Evolutionary conservation across 2,329 filamentous ascomycete genomes (phyloP), one percentile per base, ranked within the genome.

Genomic region (Cercospora berteroae): DNA sequence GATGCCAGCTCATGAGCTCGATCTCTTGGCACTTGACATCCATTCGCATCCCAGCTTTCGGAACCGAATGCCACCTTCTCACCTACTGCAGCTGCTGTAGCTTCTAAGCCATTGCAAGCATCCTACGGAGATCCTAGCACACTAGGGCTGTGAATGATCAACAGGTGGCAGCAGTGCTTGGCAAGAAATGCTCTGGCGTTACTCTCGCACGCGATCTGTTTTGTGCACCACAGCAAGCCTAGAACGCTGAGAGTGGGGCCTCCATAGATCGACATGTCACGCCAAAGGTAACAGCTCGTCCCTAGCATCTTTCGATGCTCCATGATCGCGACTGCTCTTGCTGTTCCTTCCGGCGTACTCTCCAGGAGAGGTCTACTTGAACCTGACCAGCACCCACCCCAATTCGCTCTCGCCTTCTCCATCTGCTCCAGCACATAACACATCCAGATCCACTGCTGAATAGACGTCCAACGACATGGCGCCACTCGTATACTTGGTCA

Each of bases 401-500:
- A 12, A 13, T 25, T 16, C 18, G 31, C 56, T 39, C 29, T 1
- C 29, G 29, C 52, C 20, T 55, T 50, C 33, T 59, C 33, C 33
- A 48, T 3, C 36, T 29, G 13, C 39, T 10, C 1, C 60, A 27
- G 31, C 16, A 48, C 4, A 18, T n/a, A 36, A 25, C 48, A 55
- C 18, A 29, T 57, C 44, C 20, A 16, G 5, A 29, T 33, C 10
- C 3, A 58, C 13, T 33, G 33, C 29, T 39, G 29, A 9, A 61
- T 23, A 12, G 44, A 20, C 10, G 20, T 8, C 1, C 10, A 50
- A 25, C 18, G 5, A 7, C 18, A 68, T 63, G 57, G 42, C 66
- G 31, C 58, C 70, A 16, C 69, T 67, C 6, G 69, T 72, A 27
- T 73, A 67, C 64, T 73, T 81, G 61, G 75, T 81, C 55, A 80